Percentiles rank a stretch among this genome's conserved stretches.
Evolutionary conservation across 371 early-diverging fungal species (phyloP).

Genomic region (Apophysomyces trapeziformis): DNA sequence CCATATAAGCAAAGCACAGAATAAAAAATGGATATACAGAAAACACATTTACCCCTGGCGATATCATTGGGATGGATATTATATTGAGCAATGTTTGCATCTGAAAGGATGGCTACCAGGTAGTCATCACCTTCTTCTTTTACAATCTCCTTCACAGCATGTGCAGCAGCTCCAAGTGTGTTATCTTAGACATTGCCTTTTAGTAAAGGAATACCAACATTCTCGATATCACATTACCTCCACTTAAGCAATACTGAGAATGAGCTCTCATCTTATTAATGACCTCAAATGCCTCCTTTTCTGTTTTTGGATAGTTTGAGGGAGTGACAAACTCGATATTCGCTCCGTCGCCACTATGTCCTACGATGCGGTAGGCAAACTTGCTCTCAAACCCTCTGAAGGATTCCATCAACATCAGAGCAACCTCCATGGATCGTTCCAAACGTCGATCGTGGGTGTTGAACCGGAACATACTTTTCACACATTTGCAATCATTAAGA

Average conservation of each 20-base stretch:
- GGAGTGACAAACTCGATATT: slow-evolving; percentile 74
- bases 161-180: slow-evolving; percentile 72
- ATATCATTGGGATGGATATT: slow-evolving; percentile 78
- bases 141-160: slow-evolving; percentile 72
- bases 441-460: slow-evolving; percentile 74
- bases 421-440: slow-evolving; percentile 74
- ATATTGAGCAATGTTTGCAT: slow-evolving; percentile 87
- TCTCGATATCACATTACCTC: slow-evolving; percentile 38
- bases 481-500: not conserved
- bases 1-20: too few species aligned
- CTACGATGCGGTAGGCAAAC: slow-evolving; percentile 77
- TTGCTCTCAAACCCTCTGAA: slow-evolving; percentile 85
- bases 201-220: not conserved
- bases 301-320: slow-evolving; percentile 74
- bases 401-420: slow-evolving; percentile 84
- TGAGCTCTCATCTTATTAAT: slow-evolving; percentile 68
- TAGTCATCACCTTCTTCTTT: slow-evolving; percentile 82
- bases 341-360: slow-evolving; percentile 82
- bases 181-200: slow-evolving; percentile 52
- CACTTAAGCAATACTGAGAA: slow-evolving; percentile 73
- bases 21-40: too few species aligned
- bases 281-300: slow-evolving; percentile 77
- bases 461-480: slow-evolving; percentile 71
- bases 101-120: slow-evolving; percentile 80
- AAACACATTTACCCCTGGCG: slow-evolving; percentile 56